Conservation (phyloP, 1,139 yeast species). For the Blastobotrys serpentis region DNA sequence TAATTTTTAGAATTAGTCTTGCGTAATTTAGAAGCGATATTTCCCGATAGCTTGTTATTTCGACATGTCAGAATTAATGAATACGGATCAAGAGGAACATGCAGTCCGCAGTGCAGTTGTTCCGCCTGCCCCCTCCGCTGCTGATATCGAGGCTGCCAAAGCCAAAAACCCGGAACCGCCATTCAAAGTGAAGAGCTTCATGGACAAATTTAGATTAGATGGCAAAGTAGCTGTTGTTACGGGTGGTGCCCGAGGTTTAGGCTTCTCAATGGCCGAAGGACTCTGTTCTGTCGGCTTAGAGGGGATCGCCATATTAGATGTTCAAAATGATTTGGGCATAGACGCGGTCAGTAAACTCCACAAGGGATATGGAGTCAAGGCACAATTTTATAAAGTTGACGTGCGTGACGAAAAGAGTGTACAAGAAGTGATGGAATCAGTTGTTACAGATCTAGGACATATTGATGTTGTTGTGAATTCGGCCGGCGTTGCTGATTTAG, state of each 20-base stretch:
- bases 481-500: constrained; percentile 80
- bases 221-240: constrained; percentile 67
- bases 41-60: too few species aligned
- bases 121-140: constrained; percentile 43
- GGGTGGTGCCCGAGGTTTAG: constrained; percentile 72
- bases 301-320: constrained; percentile 54
- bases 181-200: constrained; percentile 40
- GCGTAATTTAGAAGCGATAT: too few species aligned
- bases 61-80: constrained; percentile 1
- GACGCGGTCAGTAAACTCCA: constrained; percentile 55
- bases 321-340: constrained; percentile 44
- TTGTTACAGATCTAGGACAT: constrained; percentile 58
- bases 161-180: constrained; percentile 38
- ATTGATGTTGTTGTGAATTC: constrained; percentile 67
- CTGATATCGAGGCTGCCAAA: constrained; percentile 40
- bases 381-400: constrained; percentile 64
- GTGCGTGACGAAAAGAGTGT: constrained; percentile 58
- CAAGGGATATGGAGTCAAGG: constrained; percentile 57
- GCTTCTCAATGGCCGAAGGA: constrained; percentile 63
- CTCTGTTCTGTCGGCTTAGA: constrained; percentile 67
- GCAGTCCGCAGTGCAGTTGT: constrained; percentile 35
- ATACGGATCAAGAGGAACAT: neutral
- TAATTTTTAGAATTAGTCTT: too few species aligned
- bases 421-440: constrained; percentile 49
- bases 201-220: constrained; percentile 55